These are phyloP conservation scores for Phialophora macrospora DNA, from an alignment of 2,329 filamentous ascomycete species.

Conservation along the genomic window DNA sequence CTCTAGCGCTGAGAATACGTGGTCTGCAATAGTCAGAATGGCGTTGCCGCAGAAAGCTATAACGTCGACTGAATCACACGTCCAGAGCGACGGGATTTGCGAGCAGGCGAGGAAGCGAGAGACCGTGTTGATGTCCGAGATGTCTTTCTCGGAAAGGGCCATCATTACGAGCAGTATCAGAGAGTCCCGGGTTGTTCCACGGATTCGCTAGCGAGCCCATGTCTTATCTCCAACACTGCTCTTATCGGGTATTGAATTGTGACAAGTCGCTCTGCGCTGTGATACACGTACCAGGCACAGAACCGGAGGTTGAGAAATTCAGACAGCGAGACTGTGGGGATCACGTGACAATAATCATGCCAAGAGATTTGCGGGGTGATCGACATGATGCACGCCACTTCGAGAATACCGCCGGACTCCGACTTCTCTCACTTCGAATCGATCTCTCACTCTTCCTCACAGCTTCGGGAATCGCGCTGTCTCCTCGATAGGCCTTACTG, in stretches of 20 bases:
- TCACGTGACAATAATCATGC: neutral
- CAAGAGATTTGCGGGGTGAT: neutral
- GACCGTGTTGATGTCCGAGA: constrained; percentile 43
- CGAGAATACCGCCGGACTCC: neutral
- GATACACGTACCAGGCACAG: neutral
- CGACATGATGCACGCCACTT: neutral
- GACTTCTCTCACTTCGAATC: neutral
- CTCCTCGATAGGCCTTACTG: neutral
- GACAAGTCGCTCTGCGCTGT: neutral
- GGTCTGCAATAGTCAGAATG: constrained; percentile 46
- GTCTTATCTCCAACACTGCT: neutral
- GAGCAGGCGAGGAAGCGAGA: constrained; percentile 42
- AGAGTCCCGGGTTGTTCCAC: neutral
- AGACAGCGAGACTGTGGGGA: neutral
- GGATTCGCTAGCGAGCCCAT: neutral
- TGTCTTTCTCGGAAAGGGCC: constrained; percentile 11
- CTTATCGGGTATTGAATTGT: neutral
- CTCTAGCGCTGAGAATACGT: constrained; percentile 45
- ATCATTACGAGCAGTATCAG: constrained; percentile 1
- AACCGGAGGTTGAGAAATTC: neutral
- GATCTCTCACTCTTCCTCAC: neutral
- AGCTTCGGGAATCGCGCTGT: neutral
- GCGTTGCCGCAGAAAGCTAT: constrained; percentile 51
- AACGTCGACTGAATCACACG: constrained; percentile 42
- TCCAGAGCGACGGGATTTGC: constrained; percentile 37